Conservation (phyloP, 371 early-diverging fungal species). For the Rhizopus arrhizus region DNA sequence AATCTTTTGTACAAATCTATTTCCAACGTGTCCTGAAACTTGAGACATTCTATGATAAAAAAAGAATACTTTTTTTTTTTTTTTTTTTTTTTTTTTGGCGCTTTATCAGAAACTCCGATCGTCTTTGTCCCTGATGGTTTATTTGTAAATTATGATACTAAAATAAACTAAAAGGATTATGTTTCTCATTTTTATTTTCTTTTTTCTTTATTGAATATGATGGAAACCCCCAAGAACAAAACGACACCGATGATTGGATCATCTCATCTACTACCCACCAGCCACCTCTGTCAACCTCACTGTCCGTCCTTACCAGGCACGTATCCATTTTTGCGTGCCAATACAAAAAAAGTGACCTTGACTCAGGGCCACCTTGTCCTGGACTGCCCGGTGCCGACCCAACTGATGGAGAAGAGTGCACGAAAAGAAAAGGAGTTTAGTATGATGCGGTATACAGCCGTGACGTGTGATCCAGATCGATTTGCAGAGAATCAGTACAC, state of each 20-base stretch:
- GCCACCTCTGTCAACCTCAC: too few species aligned
- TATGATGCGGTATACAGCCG: constrained; percentile 81
- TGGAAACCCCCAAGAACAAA: too few species aligned
- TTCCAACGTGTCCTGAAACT: constrained; percentile 27
- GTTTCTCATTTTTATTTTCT: too few species aligned
- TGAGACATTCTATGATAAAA: constrained; percentile 28
- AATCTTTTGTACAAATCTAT: constrained; percentile 27
- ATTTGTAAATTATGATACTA: too few species aligned
- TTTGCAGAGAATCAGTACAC: constrained; percentile 74
- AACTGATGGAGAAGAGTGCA: constrained; percentile 59
- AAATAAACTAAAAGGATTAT: too few species aligned
- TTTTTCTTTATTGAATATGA: too few species aligned
- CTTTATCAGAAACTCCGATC: too few species aligned
- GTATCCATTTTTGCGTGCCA: not conserved
- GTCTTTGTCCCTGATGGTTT: too few species aligned
- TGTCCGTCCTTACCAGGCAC: not conserved
- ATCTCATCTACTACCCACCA: too few species aligned
- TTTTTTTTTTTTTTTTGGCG: too few species aligned
- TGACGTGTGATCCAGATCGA: constrained; percentile 84
- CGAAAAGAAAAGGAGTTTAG: constrained; percentile 68
- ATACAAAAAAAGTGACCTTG: constrained; percentile 17
- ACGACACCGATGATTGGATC: too few species aligned
- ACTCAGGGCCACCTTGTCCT: constrained; percentile 69
- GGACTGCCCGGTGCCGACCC: constrained; percentile 70
- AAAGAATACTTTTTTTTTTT: not conserved